A percentile compares a stretch with the other conserved stretches of the same genome.
These are phyloP conservation scores for Hymenoscyphus scutula DNA, from an alignment of 2,329 filamentous ascomycete species.

Conservation along the genomic window DNA sequence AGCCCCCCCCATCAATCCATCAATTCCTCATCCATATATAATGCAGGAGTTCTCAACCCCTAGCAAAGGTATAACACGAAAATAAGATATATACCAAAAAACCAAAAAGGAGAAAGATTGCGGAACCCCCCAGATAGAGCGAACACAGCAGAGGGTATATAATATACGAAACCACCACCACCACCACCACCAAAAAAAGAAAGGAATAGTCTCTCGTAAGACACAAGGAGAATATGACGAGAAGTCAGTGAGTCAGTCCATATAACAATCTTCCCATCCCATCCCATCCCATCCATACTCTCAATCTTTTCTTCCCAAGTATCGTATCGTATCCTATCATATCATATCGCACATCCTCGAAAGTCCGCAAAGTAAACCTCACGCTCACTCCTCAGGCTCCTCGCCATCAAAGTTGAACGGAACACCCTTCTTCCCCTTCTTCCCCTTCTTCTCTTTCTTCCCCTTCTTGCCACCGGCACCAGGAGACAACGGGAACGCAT, in stretches of 20 bases:
- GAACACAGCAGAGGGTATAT: conserved; percentile 1
- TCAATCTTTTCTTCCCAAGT: neutral
- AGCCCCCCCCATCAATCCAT: neutral
- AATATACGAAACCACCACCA: too few species aligned
- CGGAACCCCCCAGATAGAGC: neutral
- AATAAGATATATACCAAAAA: neutral
- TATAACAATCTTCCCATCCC: too few species aligned
- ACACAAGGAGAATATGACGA: neutral
- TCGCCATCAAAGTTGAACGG: conserved; percentile 16
- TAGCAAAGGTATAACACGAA: neutral
- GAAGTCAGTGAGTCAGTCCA: too few species aligned
- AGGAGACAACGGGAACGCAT: conserved; percentile 10
- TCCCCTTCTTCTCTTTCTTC: conserved; percentile 20
- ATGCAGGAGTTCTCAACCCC: neutral
- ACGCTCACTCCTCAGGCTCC: conserved; percentile 12
- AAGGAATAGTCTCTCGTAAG: too few species aligned
- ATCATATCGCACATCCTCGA: neutral
- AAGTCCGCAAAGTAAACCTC: too few species aligned
- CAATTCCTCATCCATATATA: neutral
- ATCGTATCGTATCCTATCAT: neutral
- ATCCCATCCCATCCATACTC: too few species aligned
- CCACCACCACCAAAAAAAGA: too few species aligned
- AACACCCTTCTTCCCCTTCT: conserved; percentile 20
- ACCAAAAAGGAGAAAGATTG: too few species aligned
- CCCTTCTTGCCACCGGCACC: conserved; percentile 10